Evolutionary conservation across 202 grass and related monocot genomes (phyloP), one percentile per base, ranked within the genome.

Genomic region (Dendrocalamus latiflorus): DNA sequence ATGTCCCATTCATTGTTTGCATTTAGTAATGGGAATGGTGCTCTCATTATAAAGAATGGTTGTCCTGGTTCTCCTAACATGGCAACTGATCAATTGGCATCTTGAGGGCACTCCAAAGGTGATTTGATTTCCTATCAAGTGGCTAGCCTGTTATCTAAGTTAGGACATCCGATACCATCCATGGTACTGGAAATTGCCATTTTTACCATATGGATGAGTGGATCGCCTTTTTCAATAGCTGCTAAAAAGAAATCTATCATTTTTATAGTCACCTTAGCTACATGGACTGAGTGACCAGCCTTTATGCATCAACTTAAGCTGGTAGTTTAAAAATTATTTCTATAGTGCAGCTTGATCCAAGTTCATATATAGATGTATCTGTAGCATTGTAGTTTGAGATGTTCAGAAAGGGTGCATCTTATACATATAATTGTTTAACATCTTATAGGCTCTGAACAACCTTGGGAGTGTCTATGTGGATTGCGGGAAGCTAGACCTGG

Each of bases 391-490:
- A 56, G 43, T 17, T 53, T 75, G 68, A 72, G 43, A 75, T 88
- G 33, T 73, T 64, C 30, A 33, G 12, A 50, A 25, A 59, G 5
- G 11, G 14, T 26, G 11, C 54, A 76, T 82, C 68, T 44, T 53
- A 56, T 42, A 15, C 30, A 81, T 76, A 47, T 58, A 65, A 62
- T 75, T 79, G 51, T 45, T 49, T 58, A 47, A 88, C 49, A 75
- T 85, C 24, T 81, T 84, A 24, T 70, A 98, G 96, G 96, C 96
- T 64, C 74, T 98, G 71, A 98, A 98, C 78, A 98, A 98, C 69
- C 93, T 98, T 21, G 96, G 96, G 62, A 98, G 96, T 70, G 96
- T 98, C 75, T 98, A 95, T 89, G 96, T 98, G 74, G 96, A 98
- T 45, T 98, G 91, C 28, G 87, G 78, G 43, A 98, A 98, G 80